Evolutionary conservation across 2,329 filamentous ascomycete genomes (phyloP), one percentile per base, ranked within the genome.

Genomic region (Fusarium sp.): DNA sequence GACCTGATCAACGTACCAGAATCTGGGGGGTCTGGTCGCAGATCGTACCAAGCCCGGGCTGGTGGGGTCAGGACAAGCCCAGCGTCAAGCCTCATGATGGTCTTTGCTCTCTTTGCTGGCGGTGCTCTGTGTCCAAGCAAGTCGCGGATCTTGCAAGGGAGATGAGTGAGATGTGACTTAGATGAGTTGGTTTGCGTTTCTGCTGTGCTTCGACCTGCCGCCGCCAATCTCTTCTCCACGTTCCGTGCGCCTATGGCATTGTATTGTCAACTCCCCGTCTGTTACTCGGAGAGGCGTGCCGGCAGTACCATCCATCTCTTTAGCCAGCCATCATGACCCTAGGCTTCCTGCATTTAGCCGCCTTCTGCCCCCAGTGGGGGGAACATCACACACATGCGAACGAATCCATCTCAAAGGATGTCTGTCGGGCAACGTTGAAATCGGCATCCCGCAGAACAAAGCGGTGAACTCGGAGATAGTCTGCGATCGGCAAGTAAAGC

Each of bases 1-100:
- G 71, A 72, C 69, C 68, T 74, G 71, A 76, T 76, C 65, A 77
- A 75, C 74, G 70, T 75, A 74, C 72, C 73, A 76, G 70, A 76
- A 71, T 73, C 70, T 62, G 72, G 71, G 70, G 70, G 62, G 64
- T 72, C 61, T 40, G 69, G 38, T 64, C 52, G 70, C 62, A 67
- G 70, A 75, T 76, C 74, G 72, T 67, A 73, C 69, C 71, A 71
- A 75, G 66, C 68, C 66, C 66, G 67, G 73, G 52, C 66, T 64
- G 47, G 72, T 71, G 67, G 70, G 67, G 67, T 58, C 64, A 62
- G 58, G 47, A 60, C 27, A 27, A 50, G 47, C 18, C 18, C 24
- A 52, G 47, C 22, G 22, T 52, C 64, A 73, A 69, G 72, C 72
- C 72, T 73, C 64, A 68, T 45, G 52, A 62, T 59, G 57, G 58